Evolutionary conservation across 2,329 filamentous ascomycete genomes (phyloP).

Genomic region (Cladorrhinum sp.): DNA sequence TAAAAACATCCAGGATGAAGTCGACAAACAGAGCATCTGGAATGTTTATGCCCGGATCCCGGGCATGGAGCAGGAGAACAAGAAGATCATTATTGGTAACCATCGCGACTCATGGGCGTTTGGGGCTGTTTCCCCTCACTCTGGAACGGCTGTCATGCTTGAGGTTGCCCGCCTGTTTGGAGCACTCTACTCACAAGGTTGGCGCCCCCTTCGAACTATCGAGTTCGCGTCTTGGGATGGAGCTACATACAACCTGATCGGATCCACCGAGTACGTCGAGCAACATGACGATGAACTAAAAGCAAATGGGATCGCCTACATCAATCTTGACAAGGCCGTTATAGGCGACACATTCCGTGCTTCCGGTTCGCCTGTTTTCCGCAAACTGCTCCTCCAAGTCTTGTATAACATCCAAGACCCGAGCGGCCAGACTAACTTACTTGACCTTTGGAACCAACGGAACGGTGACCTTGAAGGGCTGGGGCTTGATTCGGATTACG

Average conservation of each 20-base stretch:
- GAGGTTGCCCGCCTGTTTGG: conserved; percentile 86
- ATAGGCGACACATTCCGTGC: conserved; percentile 72
- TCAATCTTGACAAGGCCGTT: conserved; percentile 86
- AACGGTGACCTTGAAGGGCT: conserved; percentile 63
- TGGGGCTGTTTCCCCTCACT: conserved; percentile 80
- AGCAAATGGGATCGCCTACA: conserved; percentile 74
- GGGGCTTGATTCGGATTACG: conserved; percentile 76
- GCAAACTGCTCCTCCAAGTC: conserved; percentile 67
- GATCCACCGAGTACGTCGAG: conserved; percentile 93
- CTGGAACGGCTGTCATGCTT: conserved; percentile 86
- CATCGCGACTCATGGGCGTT: conserved; percentile 92
- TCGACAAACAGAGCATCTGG: conserved; percentile 79
- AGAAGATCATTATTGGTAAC: conserved; percentile 86
- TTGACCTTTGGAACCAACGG: conserved; percentile 70
- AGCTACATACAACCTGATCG: conserved; percentile 87
- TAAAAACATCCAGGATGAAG: conserved; percentile 83
- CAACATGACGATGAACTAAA: conserved; percentile 72
- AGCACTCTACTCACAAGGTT: conserved; percentile 70
- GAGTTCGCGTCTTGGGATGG: conserved; percentile 97
- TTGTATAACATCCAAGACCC: conserved; percentile 75
- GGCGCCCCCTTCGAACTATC: conserved; percentile 90
- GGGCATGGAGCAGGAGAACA: conserved; percentile 79
- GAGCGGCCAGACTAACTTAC: conserved; percentile 65
- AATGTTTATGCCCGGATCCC: conserved; percentile 83
- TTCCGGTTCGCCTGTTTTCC: conserved; percentile 76